Evolutionary conservation across 768 basidiomycete genomes (phyloP), one percentile per base, ranked within the genome.

Genomic region (Dioszegia crocea): DNA sequence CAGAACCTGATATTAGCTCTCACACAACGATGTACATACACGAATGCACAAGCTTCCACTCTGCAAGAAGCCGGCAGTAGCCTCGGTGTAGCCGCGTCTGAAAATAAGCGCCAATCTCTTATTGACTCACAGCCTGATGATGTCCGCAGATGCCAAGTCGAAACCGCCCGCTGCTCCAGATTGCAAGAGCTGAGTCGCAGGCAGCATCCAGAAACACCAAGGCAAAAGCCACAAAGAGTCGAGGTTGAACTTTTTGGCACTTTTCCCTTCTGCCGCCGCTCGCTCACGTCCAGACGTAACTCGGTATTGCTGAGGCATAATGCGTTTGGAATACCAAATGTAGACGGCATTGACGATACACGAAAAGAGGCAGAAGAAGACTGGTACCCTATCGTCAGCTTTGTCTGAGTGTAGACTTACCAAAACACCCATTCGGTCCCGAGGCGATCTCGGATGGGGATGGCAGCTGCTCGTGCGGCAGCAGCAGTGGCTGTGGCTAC

Each of bases 381-480:
- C 56, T 16, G 56, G 45, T 26, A 57, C 45, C 33, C 33, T 33
- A 33, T 14, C 6, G 14, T 33, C 33, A 33, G 33, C 33, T 14
- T 14, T 33, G 33, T 6, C 33, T 14, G 33, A 33, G 8, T 14
- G 33, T 14, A 6, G 14, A 33, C 33, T 33, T 14, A 33, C 56
- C 56, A 57, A 29, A 57, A 57, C 23, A 57, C 56, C 29, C 12
- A 21, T 19, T 49, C 9, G 21, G 39, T 39, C n/a, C 56, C 56
- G 8, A 48, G 46, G 9, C 43, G 17, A 23, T 57, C 45, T 11
- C 47, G 47, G 56, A 57, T 57, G 31, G 56, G 56, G 21, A 57
- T 49, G 16, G 56, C 56, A 17, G 46, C 56, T 9, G 56, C 56
- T 26, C 45, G 27, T 3, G 56, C 24, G 27, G 46, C 46, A 12